These are phyloP conservation scores for Phlegmacium glaucopus DNA, from an alignment of 768 basidiomycete genomes.

Conservation along the genomic window DNA sequence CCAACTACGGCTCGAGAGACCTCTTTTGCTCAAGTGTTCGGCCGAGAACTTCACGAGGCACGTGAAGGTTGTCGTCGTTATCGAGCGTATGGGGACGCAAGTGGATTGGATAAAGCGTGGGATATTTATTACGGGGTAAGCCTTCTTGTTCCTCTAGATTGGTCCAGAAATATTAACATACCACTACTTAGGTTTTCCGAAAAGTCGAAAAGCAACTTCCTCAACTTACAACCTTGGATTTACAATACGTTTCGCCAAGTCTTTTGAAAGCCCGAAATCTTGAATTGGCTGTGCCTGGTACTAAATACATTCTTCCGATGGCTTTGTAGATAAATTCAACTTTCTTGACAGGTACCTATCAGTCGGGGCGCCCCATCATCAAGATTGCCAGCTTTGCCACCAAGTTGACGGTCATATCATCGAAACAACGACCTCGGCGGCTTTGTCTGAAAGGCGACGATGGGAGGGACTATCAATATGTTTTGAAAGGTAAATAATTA, in stretches of 20 bases:
- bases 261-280: constrained; percentile 85
- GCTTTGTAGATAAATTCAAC: background rate
- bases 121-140: constrained; percentile 94
- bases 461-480: constrained; percentile 89
- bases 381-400: constrained; percentile 82
- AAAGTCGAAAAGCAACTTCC: constrained; percentile 94
- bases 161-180: background rate
- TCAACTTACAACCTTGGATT: constrained; percentile 81
- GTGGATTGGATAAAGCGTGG: constrained; percentile 96
- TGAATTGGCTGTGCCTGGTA: constrained; percentile 94
- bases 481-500: constrained; percentile 69
- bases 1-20: constrained; percentile 93
- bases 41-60: constrained; percentile 88
- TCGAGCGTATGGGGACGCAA: constrained; percentile 79
- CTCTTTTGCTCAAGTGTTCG: constrained; percentile 92
- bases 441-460: constrained; percentile 86
- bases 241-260: constrained; percentile 96
- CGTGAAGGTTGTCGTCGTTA: constrained; percentile 88
- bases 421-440: constrained; percentile 94
- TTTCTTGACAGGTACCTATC: constrained; percentile 74
- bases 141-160: constrained; percentile 3
- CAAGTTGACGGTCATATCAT: constrained; percentile 90
- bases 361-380: constrained; percentile 80
- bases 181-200: constrained; percentile 73
- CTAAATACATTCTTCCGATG: constrained; percentile 11